Base-by-base conservation (phyloP, 345 rosid genomes). In the Microthlaspi erraticum region DNA sequence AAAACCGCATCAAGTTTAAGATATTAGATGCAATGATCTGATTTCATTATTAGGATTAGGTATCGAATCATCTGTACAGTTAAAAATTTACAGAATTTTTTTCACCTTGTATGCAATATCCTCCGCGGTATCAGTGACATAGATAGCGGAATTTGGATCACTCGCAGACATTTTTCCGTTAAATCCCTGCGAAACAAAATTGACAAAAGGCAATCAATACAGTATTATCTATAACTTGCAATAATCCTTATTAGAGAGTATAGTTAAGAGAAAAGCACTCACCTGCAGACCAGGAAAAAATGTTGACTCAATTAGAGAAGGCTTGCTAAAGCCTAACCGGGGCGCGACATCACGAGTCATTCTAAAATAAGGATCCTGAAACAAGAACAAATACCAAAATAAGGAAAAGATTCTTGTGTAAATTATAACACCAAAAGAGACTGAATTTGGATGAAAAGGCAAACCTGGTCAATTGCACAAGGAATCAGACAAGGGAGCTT, bases 261-360 rank as follows among this genome's bases (percentile, higher is more conserved):
- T 26, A 33, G 26, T 56, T 37, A 36, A 44, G 20, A 70, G 29
- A 26, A 2, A 50, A 50, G 8, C 5, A 55, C 67, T 50, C 81
- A 84, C 96, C 96, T 87, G 91, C 31, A 89, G 77, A 18, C 93
- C 91, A 62, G 93, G 91, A 43, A 88, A 90, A 67, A 93, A 88
- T 43, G 78, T 13, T 4, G 97, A 90, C 77, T 93, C 97, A 61
- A 93, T 90, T 68, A 93, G 74, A 16, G 98, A 79, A 54, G 97
- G 96, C 78, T 93, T 93, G 78, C 88, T 88, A 72, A 85, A 93
- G 78, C 96, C 93, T 59, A 90, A 48, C 38, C 93, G 87, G 14
- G 97, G 93, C 55, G 98, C 96, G 71, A 88, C 98, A 83, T 93
- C 96, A 10, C 96, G 78, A 10, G 98, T 90, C 96, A 87, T 90